Evolutionary conservation across 148 eudicot genomes (phyloP).

Genomic region (Linanthus parryae): DNA sequence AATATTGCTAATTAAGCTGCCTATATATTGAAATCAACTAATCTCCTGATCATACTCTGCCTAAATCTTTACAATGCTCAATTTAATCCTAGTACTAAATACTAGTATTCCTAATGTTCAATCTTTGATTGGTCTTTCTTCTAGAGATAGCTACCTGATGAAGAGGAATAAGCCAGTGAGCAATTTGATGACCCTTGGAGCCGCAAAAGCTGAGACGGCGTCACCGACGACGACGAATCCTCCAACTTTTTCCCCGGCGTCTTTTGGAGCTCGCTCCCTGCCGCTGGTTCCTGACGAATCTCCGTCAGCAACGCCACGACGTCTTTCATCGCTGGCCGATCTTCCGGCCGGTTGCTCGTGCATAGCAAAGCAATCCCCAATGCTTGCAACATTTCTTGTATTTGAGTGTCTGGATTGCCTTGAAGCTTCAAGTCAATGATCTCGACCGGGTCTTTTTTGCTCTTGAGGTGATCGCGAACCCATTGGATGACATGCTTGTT

Average conservation of each 20-base stretch:
- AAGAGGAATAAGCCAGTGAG: constrained; percentile 59
- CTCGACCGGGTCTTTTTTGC: constrained; percentile 56
- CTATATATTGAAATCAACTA: not conserved
- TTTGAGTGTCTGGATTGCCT: constrained; percentile 59
- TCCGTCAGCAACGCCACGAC: constrained; percentile 65
- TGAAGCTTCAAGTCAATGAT: constrained; percentile 63
- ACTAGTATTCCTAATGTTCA: not conserved
- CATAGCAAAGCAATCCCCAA: constrained; percentile 80
- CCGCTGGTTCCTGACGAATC: constrained; percentile 43
- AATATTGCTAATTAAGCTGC: not conserved
- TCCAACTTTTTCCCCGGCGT: constrained; percentile 17
- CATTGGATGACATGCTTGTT: constrained; percentile 67
- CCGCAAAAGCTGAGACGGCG: constrained; percentile 41
- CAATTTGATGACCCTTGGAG: constrained; percentile 53
- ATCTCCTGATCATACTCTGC: not conserved
- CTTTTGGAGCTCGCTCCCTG: constrained; percentile 35
- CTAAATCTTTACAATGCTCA: not conserved
- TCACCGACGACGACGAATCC: constrained; percentile 37
- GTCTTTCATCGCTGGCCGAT: constrained; percentile 92
- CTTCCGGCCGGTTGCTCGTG: constrained; percentile 66
- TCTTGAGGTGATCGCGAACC: constrained; percentile 76
- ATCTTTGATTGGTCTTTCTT: constrained; percentile 17
- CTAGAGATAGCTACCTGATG: constrained; percentile 34
- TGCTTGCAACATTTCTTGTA: constrained; percentile 91
- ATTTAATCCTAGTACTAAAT: constrained; percentile 5